Conservation (phyloP, 2,329 filamentous ascomycete species). For the Epichloe elymi region DNA sequence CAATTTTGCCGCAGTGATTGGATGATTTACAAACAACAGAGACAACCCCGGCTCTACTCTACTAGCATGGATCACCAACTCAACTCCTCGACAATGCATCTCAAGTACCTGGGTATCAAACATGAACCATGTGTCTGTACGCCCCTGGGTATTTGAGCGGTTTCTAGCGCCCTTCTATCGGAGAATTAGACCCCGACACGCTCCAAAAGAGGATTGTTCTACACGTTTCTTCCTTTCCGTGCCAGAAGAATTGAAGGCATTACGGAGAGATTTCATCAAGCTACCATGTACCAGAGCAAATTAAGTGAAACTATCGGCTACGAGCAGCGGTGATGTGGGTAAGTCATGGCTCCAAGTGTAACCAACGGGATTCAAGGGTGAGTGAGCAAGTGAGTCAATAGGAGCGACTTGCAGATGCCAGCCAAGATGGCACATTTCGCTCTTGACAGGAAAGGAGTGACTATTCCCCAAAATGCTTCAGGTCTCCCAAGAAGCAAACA, state of each 20-base stretch:
- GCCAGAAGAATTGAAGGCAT: neutral
- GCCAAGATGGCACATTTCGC: neutral
- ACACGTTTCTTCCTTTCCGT: neutral
- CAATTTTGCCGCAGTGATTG: too few species aligned
- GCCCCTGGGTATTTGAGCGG: neutral
- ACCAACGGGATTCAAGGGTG: neutral
- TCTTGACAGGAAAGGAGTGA: neutral
- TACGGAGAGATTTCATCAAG: neutral
- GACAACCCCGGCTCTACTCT: too few species aligned
- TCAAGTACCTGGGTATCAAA: neutral
- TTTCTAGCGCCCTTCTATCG: slow-evolving; percentile 7
- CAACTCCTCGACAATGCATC: neutral
- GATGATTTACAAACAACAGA: too few species aligned
- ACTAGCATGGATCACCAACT: too few species aligned
- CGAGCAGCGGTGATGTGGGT: neutral
- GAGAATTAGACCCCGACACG: slow-evolving; percentile 1
- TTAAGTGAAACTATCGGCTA: neutral
- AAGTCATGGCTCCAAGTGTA: neutral
- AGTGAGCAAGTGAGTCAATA: neutral
- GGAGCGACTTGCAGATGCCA: neutral
- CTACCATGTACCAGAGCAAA: neutral
- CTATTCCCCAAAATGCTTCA: neutral
- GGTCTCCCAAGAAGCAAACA: neutral
- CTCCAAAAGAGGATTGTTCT: neutral
- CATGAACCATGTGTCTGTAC: slow-evolving; percentile 5